These are phyloP conservation scores for Candida namnaoensis DNA, from an alignment of 805 yeast genomes.

Conservation along the genomic window DNA sequence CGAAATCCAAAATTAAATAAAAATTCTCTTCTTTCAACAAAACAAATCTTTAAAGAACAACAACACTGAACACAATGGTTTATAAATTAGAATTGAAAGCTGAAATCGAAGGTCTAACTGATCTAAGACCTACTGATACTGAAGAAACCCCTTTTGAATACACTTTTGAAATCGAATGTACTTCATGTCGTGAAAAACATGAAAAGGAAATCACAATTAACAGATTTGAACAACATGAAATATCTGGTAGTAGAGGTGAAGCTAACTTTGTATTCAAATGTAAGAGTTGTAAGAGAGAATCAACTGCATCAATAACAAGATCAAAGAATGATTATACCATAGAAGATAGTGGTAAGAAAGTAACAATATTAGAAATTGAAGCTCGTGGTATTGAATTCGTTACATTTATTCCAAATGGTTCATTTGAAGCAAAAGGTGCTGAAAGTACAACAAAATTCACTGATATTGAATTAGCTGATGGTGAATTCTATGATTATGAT, in stretches of 20 bases:
- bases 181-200: slow-evolving; percentile 72
- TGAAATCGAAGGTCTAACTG: slow-evolving; percentile 25
- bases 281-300: slow-evolving; percentile 40
- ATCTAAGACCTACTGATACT: slow-evolving; percentile 51
- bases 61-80: slow-evolving; percentile 9
- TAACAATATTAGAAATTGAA: slow-evolving; percentile 61
- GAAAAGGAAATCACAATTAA: slow-evolving; percentile 63
- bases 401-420: slow-evolving; percentile 62
- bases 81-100: slow-evolving; percentile 24
- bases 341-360: slow-evolving; percentile 35
- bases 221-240: slow-evolving; percentile 52
- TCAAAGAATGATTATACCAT: slow-evolving; percentile 15
- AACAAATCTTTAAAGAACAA: not conserved
- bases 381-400: slow-evolving; percentile 76
- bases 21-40: too few relatives aligned
- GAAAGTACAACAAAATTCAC: slow-evolving; percentile 42
- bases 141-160: slow-evolving; percentile 60
- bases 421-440: slow-evolving; percentile 45
- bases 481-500: slow-evolving; percentile 94
- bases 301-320: slow-evolving; percentile 15
- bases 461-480: slow-evolving; percentile 66
- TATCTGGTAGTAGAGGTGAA: slow-evolving; percentile 68
- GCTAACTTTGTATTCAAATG: slow-evolving; percentile 80
- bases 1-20: too few relatives aligned
- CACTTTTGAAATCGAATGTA: slow-evolving; percentile 66